Evolutionary conservation across 1,284 basidiomycete species (phyloP).

Genomic region (Fomitopsis schrenkii): DNA sequence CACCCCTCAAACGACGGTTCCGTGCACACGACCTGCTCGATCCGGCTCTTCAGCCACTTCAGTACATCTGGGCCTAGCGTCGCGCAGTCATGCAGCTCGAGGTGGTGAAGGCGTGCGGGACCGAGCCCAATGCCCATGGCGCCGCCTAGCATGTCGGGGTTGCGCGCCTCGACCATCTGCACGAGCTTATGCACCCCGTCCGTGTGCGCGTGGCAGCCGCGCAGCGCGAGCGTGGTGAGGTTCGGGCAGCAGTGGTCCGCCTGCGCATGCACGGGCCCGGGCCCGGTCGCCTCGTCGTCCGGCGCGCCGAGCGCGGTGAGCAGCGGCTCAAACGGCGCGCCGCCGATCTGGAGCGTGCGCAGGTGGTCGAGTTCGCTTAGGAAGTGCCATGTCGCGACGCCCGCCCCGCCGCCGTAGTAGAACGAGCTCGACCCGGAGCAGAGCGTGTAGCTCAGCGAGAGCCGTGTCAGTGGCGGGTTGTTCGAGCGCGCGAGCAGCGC

Average conservation of each 20-base stretch:
- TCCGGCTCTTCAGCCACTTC: slow-evolving; percentile 54
- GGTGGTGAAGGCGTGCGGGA: slow-evolving; percentile 43
- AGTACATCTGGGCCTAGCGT: slow-evolving; percentile 60
- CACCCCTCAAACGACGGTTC: slow-evolving; percentile 43
- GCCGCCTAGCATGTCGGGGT: slow-evolving; percentile 40
- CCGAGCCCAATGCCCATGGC: slow-evolving; percentile 25
- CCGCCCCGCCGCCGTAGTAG: slow-evolving; percentile 37
- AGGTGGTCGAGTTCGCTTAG: slow-evolving; percentile 43
- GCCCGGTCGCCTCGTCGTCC: slow-evolving; percentile 43
- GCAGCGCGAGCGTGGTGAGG: slow-evolving; percentile 51
- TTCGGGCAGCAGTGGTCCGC: slow-evolving; percentile 55
- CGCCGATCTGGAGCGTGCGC: slow-evolving; percentile 54
- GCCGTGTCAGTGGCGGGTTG: slow-evolving; percentile 47
- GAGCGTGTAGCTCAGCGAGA: slow-evolving; percentile 56
- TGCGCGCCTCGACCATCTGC: slow-evolving; percentile 62
- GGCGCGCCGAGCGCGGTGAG: slow-evolving; percentile 50
- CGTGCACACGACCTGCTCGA: slow-evolving; percentile 55
- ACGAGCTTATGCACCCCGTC: slow-evolving; percentile 64
- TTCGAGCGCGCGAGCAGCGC: slow-evolving; percentile 54
- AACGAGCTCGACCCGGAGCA: slow-evolving; percentile 31
- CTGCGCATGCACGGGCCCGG: neutral
- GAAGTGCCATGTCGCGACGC: slow-evolving; percentile 46
- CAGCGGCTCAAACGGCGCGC: slow-evolving; percentile 58
- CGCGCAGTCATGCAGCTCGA: slow-evolving; percentile 64
- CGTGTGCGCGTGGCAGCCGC: slow-evolving; percentile 51